Conservation (phyloP, 306 rosid species). For the Trifolium repens region DNA sequence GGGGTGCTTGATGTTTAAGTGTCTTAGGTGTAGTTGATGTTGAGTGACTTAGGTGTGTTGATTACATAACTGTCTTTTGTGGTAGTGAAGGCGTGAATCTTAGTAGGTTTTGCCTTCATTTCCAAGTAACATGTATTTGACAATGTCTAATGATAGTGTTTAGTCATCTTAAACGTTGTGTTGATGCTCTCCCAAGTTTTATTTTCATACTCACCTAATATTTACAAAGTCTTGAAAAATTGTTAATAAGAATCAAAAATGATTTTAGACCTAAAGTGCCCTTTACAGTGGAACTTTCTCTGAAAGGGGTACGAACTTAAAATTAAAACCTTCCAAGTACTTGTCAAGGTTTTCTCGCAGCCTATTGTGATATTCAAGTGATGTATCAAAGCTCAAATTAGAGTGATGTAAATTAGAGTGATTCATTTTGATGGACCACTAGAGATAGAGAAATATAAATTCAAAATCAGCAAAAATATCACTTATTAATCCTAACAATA, state of each 20-base stretch:
- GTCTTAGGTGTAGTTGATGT: too few relatives aligned
- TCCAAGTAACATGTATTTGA: not conserved
- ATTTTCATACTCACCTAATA: not conserved
- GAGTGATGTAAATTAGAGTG: too few relatives aligned
- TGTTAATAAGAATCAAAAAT: too few relatives aligned
- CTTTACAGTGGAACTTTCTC: too few relatives aligned
- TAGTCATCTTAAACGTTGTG: not conserved
- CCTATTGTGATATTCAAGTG: too few relatives aligned
- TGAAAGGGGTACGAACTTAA: too few relatives aligned
- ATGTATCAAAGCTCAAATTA: too few relatives aligned
- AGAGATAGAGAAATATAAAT: not conserved
- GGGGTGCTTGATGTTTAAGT: not conserved
- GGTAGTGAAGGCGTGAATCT: not conserved
- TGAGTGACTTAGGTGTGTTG: not conserved
- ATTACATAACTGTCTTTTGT: not conserved
- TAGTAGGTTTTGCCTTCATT: not conserved
- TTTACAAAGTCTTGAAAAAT: not conserved
- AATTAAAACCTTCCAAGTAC: too few relatives aligned
- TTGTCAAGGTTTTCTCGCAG: too few relatives aligned
- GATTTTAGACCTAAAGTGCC: too few relatives aligned
- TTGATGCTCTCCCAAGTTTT: not conserved
- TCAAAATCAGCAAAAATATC: not conserved
- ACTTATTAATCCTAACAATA: too few relatives aligned
- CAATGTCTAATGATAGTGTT: not conserved
- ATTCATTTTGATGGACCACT: too few relatives aligned